Base-by-base conservation (phyloP, 306 rosid species). In the Spatholobus suberectus region DNA sequence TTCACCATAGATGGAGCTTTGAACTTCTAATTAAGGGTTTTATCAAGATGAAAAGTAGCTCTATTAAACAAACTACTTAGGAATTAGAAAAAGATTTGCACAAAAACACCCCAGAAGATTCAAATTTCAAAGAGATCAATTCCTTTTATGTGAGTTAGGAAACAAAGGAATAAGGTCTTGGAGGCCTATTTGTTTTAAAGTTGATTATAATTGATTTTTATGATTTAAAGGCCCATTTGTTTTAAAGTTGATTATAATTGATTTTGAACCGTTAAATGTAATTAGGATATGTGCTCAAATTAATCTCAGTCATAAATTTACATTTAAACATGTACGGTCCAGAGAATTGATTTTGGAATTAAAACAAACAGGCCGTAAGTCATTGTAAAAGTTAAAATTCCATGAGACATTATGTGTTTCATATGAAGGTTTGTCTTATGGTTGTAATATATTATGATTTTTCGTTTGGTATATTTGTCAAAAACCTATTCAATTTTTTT, bases 391-490 rank as follows among this genome's bases (percentile, higher is more conserved):
- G 80, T 76, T 76, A 44, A 41, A 61, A 27, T 59, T 76, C 29
- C 43, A 26, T 11, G 44, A 62, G 44, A 69, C 13, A 15, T 5
- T 7, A 10, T 35, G 5, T 62, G 4, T 66, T 79, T 66, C 41
- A 26, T 69, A 23, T 37, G 54, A 24, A 15, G 54, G 54, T 52
- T 37, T 67, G 37, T 44, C 47, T 46, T 67, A 2, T 65, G 12
- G 32, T 57, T n/a, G 43, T 57, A 24, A 41, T 29, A 20, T 44
- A 15, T 44, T 21, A 18, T 24, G 4, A 13, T 49, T 35, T 54
- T 55, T 17, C 21, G 12, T 51, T 44, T 81, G 21, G 54, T 72
- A n/a, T 57, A 43, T 80, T 26, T 73, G 26, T 81, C 17, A 4
- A 11, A 57, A 55, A 20, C 23, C 9, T 80, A 12, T 15, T 62